A percentile compares a stretch with the other conserved stretches of the same genome.
Evolutionary conservation across 2,329 filamentous ascomycete genomes (phyloP).

Genomic region (Rutstroemia sp.): DNA sequence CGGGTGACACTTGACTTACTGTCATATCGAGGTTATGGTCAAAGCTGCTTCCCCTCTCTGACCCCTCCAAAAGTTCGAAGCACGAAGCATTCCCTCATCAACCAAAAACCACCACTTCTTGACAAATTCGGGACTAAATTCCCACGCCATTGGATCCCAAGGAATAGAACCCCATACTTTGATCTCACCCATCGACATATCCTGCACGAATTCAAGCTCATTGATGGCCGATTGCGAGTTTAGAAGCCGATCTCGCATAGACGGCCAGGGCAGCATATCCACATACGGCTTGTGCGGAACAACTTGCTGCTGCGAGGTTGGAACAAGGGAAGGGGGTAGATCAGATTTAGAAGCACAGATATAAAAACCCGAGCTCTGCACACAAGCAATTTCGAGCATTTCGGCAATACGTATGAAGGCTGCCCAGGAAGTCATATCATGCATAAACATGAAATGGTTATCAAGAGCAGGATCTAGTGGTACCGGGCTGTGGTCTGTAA

Average conservation of each 20-base stretch:
- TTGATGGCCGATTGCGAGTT: slow-evolving; percentile 15
- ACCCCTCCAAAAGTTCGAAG: slow-evolving; percentile 27
- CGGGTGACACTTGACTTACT: not conserved
- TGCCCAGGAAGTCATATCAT: slow-evolving; percentile 9
- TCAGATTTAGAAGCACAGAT: slow-evolving; percentile 10
- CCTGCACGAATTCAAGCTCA: slow-evolving; percentile 14
- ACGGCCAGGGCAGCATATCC: slow-evolving; percentile 19
- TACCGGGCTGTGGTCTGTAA: not conserved
- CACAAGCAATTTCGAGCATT: slow-evolving; percentile 13
- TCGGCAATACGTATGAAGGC: slow-evolving; percentile 14
- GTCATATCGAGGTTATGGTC: not conserved
- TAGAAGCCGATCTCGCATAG: slow-evolving; percentile 14
- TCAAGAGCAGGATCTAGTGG: slow-evolving; percentile 12
- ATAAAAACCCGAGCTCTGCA: slow-evolving; percentile 14
- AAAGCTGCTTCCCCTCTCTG: slow-evolving; percentile 21
- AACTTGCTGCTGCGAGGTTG: slow-evolving; percentile 17
- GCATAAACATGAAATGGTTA: slow-evolving; percentile 15
- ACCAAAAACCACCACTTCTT: slow-evolving; percentile 27
- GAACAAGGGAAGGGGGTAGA: slow-evolving; percentile 13
- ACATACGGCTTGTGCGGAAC: slow-evolving; percentile 16
- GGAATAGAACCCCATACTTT: slow-evolving; percentile 26
- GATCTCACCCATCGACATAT: slow-evolving; percentile 17
- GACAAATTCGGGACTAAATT: slow-evolving; percentile 24
- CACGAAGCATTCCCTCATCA: slow-evolving; percentile 19
- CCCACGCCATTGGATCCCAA: slow-evolving; percentile 28